Evolutionary conservation across 2,329 filamentous ascomycete genomes (phyloP).

Genomic region (Penicillium crustosum): DNA sequence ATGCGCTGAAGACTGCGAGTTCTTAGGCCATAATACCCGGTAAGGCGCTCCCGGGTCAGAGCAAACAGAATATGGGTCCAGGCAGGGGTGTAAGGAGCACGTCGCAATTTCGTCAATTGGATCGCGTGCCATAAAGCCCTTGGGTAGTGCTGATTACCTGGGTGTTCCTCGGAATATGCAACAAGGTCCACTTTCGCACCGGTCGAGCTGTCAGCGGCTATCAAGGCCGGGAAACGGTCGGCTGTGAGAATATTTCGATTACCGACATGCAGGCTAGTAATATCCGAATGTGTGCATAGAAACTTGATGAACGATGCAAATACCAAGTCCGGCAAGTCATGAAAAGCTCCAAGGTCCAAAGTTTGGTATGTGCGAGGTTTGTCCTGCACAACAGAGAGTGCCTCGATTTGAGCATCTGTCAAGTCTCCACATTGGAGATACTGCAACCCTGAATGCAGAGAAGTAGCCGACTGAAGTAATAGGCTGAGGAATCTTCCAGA

Average conservation of each 20-base stretch:
- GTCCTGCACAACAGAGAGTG: constrained; percentile 29
- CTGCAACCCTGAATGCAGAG: constrained; percentile 42
- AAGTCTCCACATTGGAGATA: constrained; percentile 44
- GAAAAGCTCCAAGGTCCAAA: constrained; percentile 24
- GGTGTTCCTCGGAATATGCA: constrained; percentile 15
- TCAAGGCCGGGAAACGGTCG: constrained; percentile 28
- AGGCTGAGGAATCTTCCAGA: constrained; percentile 48
- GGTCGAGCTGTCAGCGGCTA: neutral
- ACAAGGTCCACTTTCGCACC: constrained; percentile 20
- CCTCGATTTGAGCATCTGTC: constrained; percentile 32
- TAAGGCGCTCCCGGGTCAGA: constrained; percentile 27
- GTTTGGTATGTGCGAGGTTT: constrained; percentile 14
- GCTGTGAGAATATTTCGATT: constrained; percentile 19
- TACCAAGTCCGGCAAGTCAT: constrained; percentile 35
- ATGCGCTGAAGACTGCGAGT: constrained; percentile 32
- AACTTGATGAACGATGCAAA: constrained; percentile 49
- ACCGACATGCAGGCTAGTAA: constrained; percentile 12
- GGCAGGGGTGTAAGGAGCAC: constrained; percentile 31
- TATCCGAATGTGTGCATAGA: constrained; percentile 36
- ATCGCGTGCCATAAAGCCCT: constrained; percentile 40
- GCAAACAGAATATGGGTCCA: constrained; percentile 41
- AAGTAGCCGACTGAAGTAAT: constrained; percentile 48
- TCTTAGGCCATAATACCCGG: constrained; percentile 19
- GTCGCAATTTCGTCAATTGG: constrained; percentile 33
- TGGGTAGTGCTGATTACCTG: constrained; percentile 22